phyloP scores from a whole-genome alignment of 139 green algal species.

The Pseudopediastrum boryanum region DNA sequence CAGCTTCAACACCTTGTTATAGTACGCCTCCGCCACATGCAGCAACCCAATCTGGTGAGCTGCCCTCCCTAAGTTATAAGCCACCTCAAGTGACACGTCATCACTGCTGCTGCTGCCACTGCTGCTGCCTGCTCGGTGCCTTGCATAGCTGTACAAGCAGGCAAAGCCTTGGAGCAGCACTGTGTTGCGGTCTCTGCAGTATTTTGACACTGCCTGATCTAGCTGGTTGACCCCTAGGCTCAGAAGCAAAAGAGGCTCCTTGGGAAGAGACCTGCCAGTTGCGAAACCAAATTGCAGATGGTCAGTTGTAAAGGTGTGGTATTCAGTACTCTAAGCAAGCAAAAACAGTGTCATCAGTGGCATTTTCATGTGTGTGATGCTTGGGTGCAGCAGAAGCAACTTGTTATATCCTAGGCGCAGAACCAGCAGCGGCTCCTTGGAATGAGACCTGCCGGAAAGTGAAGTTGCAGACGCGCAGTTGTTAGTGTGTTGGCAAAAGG shows the following conservation, averaged over 20 bases:
- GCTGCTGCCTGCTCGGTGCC: neutral
- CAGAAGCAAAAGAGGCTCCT: constrained; percentile 72
- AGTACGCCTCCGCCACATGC: constrained; percentile 69
- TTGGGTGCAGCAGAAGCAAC: too few species aligned
- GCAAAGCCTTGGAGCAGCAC: constrained; percentile 79
- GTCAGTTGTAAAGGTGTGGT: too few species aligned
- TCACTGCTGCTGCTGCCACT: neutral
- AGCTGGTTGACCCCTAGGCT: constrained; percentile 58
- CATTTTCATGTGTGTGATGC: too few species aligned
- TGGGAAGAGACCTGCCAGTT: constrained; percentile 34
- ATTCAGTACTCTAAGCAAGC: neutral
- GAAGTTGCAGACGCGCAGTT: too few species aligned
- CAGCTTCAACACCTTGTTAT: constrained; percentile 29
- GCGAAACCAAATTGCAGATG: too few species aligned
- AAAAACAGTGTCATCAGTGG: neutral
- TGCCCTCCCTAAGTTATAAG: constrained; percentile 87
- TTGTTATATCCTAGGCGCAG: too few species aligned
- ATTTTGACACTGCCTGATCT: constrained; percentile 43
- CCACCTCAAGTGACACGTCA: constrained; percentile 13
- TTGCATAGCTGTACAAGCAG: constrained; percentile 36
- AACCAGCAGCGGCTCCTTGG: too few species aligned
- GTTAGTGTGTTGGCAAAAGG: too few species aligned
- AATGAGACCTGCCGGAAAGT: too few species aligned
- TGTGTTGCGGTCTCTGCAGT: constrained; percentile 13
- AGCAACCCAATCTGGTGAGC: constrained; percentile 80